phyloP scores from a whole-genome alignment of 441 rosid species.

The Rhodomyrtus psidioides region DNA sequence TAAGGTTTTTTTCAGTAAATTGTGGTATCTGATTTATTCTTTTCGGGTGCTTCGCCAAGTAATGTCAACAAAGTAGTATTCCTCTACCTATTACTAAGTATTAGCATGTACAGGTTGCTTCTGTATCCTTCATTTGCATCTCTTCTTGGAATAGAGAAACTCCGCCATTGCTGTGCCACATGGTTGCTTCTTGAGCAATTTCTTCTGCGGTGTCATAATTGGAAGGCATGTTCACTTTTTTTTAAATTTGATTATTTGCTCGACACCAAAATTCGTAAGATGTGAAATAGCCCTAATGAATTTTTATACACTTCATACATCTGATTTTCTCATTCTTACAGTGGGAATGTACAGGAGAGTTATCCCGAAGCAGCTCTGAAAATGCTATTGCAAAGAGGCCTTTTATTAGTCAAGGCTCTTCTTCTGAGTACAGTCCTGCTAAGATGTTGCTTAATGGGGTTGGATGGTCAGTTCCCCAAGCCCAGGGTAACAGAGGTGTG shows the following conservation, averaged over 20 bases:
- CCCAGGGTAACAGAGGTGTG: slow-evolving; percentile 52
- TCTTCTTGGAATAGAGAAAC: slow-evolving; percentile 91
- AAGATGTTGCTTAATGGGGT: slow-evolving; percentile 78
- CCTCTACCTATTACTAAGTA: slow-evolving; percentile 7
- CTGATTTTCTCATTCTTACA: slow-evolving; percentile 40
- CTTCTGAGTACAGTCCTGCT: slow-evolving; percentile 64
- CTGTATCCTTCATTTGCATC: slow-evolving; percentile 88
- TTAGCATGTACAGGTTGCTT: slow-evolving; percentile 53
- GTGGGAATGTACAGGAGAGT: slow-evolving; percentile 88
- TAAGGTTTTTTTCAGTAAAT: neutral
- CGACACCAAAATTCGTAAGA: neutral
- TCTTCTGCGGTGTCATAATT: slow-evolving; percentile 72
- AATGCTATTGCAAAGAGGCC: slow-evolving; percentile 33
- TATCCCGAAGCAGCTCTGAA: slow-evolving; percentile 53
- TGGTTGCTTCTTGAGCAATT: slow-evolving; percentile 97
- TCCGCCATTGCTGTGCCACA: slow-evolving; percentile 87
- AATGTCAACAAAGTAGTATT: neutral
- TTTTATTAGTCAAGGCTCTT: slow-evolving; percentile 28
- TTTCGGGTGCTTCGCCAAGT: neutral
- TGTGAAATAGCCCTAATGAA: neutral
- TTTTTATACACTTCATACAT: slow-evolving; percentile 4
- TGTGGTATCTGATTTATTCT: neutral
- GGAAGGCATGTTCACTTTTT: slow-evolving; percentile 60
- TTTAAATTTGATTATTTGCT: slow-evolving; percentile 4
- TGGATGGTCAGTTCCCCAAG: slow-evolving; percentile 76